phyloP scores from a whole-genome alignment of 768 basidiomycete genomes.

The Lanmaoa rubissima region DNA sequence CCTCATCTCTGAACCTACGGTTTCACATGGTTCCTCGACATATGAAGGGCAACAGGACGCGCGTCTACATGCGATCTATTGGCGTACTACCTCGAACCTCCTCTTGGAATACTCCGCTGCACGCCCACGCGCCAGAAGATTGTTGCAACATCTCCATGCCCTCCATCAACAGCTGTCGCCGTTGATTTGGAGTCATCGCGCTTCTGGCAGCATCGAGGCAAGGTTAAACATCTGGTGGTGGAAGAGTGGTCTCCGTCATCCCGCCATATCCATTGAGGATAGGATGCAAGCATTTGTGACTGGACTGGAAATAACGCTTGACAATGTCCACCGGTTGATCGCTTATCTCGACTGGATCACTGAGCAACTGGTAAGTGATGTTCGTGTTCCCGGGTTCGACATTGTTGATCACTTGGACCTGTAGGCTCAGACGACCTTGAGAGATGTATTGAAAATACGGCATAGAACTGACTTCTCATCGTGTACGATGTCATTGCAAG shows the following conservation, averaged over 20 bases:
- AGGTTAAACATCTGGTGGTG: conserved; percentile 2
- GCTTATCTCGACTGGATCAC: conserved; percentile 32
- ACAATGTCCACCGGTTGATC: conserved; percentile 18
- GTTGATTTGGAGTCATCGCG: not conserved
- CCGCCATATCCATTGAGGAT: conserved; percentile 6
- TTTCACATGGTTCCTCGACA: not conserved
- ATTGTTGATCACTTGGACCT: conserved; percentile 3
- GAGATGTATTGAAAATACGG: conserved; percentile 7
- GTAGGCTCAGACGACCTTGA: conserved; percentile 20
- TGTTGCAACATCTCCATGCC: conserved; percentile 16
- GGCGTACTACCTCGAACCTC: conserved; percentile 31
- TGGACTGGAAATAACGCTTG: conserved; percentile 23
- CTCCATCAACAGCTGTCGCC: conserved; percentile 16
- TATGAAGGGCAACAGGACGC: conserved; percentile 3
- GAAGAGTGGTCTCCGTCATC: conserved; percentile 3
- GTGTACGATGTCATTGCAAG: conserved; percentile 17
- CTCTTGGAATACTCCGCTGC: conserved; percentile 33
- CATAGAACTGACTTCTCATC: conserved; percentile 14
- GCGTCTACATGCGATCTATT: conserved; percentile 26
- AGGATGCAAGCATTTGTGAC: conserved; percentile 11
- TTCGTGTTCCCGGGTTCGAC: not conserved
- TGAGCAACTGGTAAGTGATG: conserved; percentile 22
- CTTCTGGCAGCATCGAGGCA: not conserved
- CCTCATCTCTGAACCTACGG: conserved; percentile 9
- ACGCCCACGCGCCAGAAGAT: conserved; percentile 17